phyloP scores from a whole-genome alignment of 2,329 filamentous ascomycete species.

The Colletotrichum sp. region DNA sequence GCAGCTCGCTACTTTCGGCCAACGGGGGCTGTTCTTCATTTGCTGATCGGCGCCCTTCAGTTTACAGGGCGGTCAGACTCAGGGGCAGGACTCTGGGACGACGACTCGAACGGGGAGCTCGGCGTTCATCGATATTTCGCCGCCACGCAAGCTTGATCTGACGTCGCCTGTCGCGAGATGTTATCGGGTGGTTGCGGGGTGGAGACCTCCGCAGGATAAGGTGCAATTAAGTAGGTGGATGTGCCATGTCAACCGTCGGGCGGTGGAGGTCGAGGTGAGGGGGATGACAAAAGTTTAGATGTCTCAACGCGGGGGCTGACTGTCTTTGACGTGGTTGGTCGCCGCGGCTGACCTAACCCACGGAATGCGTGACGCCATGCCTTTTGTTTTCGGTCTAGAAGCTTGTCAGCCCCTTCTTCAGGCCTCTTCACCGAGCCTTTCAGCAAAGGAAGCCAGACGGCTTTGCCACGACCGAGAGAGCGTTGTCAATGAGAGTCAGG shows the following conservation, averaged over 20 bases:
- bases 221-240: background rate
- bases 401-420: background rate
- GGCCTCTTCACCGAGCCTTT: background rate
- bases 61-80: background rate
- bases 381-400: background rate
- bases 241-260: background rate
- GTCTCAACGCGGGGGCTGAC: background rate
- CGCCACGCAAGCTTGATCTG: background rate
- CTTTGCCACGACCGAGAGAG: background rate
- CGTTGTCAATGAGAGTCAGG: background rate
- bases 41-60: background rate
- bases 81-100: background rate
- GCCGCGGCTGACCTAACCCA: background rate
- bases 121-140: background rate
- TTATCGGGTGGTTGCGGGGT: background rate
- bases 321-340: background rate
- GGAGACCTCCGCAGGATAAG: constrained; percentile 11
- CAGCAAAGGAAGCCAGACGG: background rate
- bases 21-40: background rate
- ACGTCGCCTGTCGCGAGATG: background rate
- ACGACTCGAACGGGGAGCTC: background rate
- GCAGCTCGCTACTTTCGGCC: background rate
- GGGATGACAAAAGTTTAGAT: background rate
- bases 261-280: background rate
- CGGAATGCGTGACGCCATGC: background rate